Base-by-base conservation (phyloP, 139 green algal species). In the Coelastrella sp. region DNA sequence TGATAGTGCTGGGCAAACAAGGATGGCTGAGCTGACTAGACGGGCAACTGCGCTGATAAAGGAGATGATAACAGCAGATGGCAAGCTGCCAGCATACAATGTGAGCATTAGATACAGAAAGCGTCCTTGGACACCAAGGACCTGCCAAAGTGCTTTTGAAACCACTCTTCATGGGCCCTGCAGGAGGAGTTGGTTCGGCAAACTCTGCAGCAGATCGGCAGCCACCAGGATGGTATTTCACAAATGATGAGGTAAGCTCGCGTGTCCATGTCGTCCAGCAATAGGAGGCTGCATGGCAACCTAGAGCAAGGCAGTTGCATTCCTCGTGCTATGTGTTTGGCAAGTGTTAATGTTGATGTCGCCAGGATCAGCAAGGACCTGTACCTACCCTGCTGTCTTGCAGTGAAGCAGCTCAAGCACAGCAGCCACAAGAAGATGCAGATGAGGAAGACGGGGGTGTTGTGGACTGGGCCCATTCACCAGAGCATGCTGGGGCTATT, bases 401-500 rank as follows among this genome's bases (percentile, higher is more conserved):
- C 53, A 82, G 75, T 64, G 53, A 82, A 23, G 53, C 17, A 35
- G 30, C 43, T 11, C 35, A 81, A 34, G 73, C 40, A 34, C 27
- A 48, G 73, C 72, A 80, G 72, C 73, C 32, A 38, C 35, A 53
- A 34, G 51, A 71, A 32, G 40, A 71, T 9, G 75, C 19, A n/a
- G 35, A 82, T 38, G 75, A n/a, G 6, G 41, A 35, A 43, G 53
- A 69, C 11, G 66, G 37, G 3, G 32, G 25, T 5, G 40, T 21
- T 43, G 7, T 53, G 30, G 63, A 82, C 78, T 83, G 77, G 85
- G 23, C 32, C 21, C 17, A 45, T 23, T 48, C 30, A 32, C 69
- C 86, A n/a, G 81, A 90, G n/a, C 59, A 67, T 72, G 86, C 86
- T 9, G 72, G 43, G 3, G 82, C 86, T 5, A 76, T 90, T n/a